Evolutionary conservation across 768 basidiomycete genomes (phyloP).

Genomic region (Boletus bicolor): DNA sequence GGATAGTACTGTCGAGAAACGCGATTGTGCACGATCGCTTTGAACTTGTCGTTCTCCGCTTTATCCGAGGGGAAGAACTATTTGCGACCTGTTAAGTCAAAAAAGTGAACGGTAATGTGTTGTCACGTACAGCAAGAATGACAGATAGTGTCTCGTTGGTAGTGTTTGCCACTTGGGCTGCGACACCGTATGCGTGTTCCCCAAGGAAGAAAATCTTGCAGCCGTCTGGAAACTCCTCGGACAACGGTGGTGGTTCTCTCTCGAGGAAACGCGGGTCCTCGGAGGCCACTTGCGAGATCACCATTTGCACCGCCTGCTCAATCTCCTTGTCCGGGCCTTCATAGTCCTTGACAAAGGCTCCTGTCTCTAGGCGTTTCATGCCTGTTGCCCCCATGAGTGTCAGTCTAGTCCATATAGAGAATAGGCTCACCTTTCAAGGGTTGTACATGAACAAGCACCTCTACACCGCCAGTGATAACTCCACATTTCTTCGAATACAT

Average conservation of each 20-base stretch:
- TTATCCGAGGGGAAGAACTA: slow-evolving; percentile 89
- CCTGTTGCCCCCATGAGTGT: slow-evolving; percentile 43
- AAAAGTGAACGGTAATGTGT: not conserved
- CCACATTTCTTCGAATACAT: slow-evolving; percentile 87
- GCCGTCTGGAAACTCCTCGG: slow-evolving; percentile 86
- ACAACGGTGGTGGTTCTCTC: slow-evolving; percentile 73
- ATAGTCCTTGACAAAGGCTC: slow-evolving; percentile 94
- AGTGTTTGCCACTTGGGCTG: slow-evolving; percentile 82
- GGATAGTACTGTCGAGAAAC: slow-evolving; percentile 64
- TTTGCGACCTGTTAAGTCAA: not conserved
- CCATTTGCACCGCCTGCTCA: slow-evolving; percentile 86
- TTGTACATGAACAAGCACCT: slow-evolving; percentile 81
- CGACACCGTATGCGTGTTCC: slow-evolving; percentile 91
- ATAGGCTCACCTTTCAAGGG: slow-evolving; percentile 75
- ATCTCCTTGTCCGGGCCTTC: slow-evolving; percentile 77
- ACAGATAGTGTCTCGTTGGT: slow-evolving; percentile 72
- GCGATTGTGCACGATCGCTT: slow-evolving; percentile 52
- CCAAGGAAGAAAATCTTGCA: slow-evolving; percentile 96
- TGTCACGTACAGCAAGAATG: slow-evolving; percentile 68
- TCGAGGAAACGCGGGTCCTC: slow-evolving; percentile 90
- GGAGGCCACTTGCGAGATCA: slow-evolving; percentile 71
- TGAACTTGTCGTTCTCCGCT: slow-evolving; percentile 76
- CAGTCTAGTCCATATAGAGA: not conserved
- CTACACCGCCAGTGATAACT: slow-evolving; percentile 77
- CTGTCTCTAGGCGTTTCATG: slow-evolving; percentile 83